These are phyloP conservation scores for Penicillium alfredii DNA, from an alignment of 495 filamentous ascomycete genomes.

Conservation along the genomic window DNA sequence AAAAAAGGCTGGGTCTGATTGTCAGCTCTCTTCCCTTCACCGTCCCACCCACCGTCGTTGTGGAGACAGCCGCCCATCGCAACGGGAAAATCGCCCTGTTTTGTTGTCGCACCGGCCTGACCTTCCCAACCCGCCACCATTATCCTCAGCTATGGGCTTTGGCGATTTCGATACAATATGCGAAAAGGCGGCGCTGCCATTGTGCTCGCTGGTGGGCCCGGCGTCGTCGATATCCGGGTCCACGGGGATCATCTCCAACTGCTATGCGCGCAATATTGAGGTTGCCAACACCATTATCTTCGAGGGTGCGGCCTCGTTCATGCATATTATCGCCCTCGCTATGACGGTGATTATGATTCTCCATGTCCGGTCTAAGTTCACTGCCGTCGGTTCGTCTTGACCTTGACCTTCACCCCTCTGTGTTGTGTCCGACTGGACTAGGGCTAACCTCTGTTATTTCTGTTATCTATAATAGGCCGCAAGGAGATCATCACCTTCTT, in stretches of 20 bases:
- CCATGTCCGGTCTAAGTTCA: slow-evolving; percentile 96
- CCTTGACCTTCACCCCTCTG: too few species aligned
- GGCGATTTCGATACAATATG: slow-evolving; percentile 87
- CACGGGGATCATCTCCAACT: slow-evolving; percentile 79
- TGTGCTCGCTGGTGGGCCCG: slow-evolving; percentile 80
- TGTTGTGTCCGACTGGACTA: too few species aligned
- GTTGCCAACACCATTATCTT: slow-evolving; percentile 98
- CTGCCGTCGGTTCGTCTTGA: slow-evolving; percentile 81
- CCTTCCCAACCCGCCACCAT: too few species aligned
- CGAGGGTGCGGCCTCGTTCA: slow-evolving; percentile 81
- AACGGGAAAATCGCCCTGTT: slow-evolving; percentile 12
- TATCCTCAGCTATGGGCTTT: too few species aligned
- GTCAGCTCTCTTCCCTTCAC: slow-evolving; percentile 17
- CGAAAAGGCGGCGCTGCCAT: slow-evolving; percentile 72
- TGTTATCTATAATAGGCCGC: slow-evolving; percentile 57
- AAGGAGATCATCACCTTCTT: slow-evolving; percentile 99
- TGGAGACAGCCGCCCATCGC: slow-evolving; percentile 25
- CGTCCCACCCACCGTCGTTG: slow-evolving; percentile 22
- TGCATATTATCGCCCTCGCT: slow-evolving; percentile 83
- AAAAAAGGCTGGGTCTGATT: slow-evolving; percentile 5
- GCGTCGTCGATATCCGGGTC: slow-evolving; percentile 55
- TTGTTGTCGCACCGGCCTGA: slow-evolving; percentile 14
- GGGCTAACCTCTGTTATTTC: too few species aligned
- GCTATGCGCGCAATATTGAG: slow-evolving; percentile 92
- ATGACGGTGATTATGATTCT: slow-evolving; percentile 98